These are phyloP conservation scores for Xylaria scruposa DNA, from an alignment of 495 filamentous ascomycete species.

Conservation along the genomic window DNA sequence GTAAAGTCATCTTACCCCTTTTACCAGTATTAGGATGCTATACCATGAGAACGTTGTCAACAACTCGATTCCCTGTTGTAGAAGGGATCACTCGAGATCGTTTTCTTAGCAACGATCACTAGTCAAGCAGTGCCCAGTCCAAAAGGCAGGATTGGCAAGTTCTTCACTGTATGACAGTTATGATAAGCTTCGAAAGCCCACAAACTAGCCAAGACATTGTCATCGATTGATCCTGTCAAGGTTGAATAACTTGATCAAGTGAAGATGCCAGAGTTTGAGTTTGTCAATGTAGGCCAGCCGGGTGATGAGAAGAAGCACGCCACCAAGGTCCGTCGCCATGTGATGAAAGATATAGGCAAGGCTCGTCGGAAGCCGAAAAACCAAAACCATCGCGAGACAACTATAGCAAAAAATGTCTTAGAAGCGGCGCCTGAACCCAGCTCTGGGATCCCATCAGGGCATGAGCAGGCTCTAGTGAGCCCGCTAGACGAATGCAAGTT, in stretches of 20 bases:
- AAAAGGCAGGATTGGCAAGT: not conserved
- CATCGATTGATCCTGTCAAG: not conserved
- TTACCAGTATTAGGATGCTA: not conserved
- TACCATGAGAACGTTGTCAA: not conserved
- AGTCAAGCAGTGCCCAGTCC: not conserved
- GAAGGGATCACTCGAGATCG: not conserved
- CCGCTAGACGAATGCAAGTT: conserved; percentile 28
- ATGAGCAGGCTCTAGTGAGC: conserved; percentile 3
- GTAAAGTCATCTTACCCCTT: not conserved
- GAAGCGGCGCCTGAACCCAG: not conserved
- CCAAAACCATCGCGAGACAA: conserved; percentile 25
- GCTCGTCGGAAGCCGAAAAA: conserved; percentile 37
- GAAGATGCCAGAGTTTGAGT: conserved; percentile 37
- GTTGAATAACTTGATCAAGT: not conserved
- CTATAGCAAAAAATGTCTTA: conserved; percentile 14
- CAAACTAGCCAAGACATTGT: not conserved
- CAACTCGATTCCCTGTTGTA: not conserved
- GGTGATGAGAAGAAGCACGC: conserved; percentile 36
- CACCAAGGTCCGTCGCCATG: conserved; percentile 43
- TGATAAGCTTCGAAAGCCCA: not conserved
- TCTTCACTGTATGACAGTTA: not conserved
- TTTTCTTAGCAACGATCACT: not conserved
- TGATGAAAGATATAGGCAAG: conserved; percentile 48
- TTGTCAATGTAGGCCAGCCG: conserved; percentile 35
- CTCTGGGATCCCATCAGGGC: not conserved